A percentile compares a stretch with the other conserved stretches of the same genome.
Conservation (phyloP, 177 flowering plant species). For the Vitis hybrid region DNA sequence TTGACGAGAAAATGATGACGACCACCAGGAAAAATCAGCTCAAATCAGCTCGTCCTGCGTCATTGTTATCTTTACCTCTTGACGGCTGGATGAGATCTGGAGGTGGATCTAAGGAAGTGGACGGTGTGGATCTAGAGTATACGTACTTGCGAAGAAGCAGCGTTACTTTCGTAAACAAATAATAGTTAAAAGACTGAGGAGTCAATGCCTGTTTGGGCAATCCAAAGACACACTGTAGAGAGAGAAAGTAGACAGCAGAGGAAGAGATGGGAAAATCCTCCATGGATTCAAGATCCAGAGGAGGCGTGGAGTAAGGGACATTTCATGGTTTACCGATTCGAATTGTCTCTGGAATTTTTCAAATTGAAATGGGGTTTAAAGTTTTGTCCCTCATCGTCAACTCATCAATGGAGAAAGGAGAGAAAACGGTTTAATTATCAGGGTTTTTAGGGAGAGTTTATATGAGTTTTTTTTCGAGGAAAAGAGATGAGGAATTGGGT, state of each 20-base stretch:
- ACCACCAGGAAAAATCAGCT: no score
- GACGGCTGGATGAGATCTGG: no score
- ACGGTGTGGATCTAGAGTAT: slow-evolving; percentile 4
- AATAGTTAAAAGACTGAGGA: neutral
- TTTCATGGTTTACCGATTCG: neutral
- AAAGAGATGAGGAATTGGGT: neutral
- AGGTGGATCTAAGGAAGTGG: neutral
- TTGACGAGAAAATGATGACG: no score
- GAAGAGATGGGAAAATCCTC: neutral
- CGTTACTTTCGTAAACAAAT: no score
- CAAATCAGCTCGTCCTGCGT: no score
- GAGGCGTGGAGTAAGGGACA: neutral
- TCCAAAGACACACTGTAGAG: neutral
- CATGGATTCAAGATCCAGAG: slow-evolving; percentile 9
- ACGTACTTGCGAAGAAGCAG: neutral
- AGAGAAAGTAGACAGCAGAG: neutral
- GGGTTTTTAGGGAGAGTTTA: neutral
- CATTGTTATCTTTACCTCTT: no score
- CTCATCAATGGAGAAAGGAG: slow-evolving; percentile 2
- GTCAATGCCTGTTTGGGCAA: neutral
- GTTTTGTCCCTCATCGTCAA: neutral
- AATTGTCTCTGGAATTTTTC: neutral
- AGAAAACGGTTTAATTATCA: neutral
- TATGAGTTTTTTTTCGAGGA: neutral
- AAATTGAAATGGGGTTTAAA: neutral